Evolutionary conservation across 140 eudicot species (phyloP).

Genomic region (Oenanthe javanica): DNA sequence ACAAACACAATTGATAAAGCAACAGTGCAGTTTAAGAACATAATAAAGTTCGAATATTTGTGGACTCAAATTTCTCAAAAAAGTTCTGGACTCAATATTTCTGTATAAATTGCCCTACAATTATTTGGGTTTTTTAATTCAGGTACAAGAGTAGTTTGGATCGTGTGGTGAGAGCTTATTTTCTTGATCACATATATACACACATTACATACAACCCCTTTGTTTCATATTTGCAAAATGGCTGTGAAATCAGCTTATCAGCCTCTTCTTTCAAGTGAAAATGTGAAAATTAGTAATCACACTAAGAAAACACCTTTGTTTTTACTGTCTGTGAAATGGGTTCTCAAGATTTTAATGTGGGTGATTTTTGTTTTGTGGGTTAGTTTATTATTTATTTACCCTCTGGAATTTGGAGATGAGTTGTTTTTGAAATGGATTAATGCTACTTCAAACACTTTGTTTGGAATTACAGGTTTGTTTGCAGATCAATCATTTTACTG

Average conservation of each 20-base stretch:
- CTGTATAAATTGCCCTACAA: background rate
- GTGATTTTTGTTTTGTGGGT: constrained; percentile 57
- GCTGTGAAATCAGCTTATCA: constrained; percentile 28
- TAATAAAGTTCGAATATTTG: background rate
- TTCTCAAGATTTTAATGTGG: constrained; percentile 65
- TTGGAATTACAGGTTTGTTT: constrained; percentile 52
- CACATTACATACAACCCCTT: constrained; percentile 6
- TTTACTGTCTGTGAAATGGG: constrained; percentile 45
- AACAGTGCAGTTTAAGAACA: constrained; percentile 5
- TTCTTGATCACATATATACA: constrained; percentile 7
- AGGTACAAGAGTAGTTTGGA: background rate
- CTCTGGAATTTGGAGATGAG: constrained; percentile 25
- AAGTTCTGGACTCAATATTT: background rate
- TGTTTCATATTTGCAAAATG: constrained; percentile 27
- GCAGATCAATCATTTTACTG: background rate
- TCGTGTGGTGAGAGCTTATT: background rate
- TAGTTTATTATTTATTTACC: constrained; percentile 41
- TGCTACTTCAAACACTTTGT: constrained; percentile 39
- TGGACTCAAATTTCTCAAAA: background rate
- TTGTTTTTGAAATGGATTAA: constrained; percentile 14
- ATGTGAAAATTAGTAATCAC: constrained; percentile 17
- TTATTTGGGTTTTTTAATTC: background rate
- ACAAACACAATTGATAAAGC: background rate
- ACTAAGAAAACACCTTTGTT: constrained; percentile 26
- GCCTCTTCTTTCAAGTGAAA: constrained; percentile 51